Base-by-base conservation (phyloP, 805 yeast species). In the Zygoascus biomembranicola region DNA sequence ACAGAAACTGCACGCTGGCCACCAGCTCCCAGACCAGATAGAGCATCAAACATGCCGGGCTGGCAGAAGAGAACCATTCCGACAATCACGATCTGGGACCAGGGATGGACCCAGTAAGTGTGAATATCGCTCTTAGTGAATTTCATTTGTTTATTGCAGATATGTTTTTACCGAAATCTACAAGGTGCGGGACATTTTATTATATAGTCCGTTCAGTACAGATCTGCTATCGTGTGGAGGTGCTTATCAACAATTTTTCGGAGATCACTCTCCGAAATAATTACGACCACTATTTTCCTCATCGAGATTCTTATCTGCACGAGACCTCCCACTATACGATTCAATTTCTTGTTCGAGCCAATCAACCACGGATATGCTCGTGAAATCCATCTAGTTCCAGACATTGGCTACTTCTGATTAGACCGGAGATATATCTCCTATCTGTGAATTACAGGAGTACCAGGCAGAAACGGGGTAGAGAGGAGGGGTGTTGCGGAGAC, bases 41-140 rank as follows among this genome's bases (percentile, higher is more conserved):
- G 53, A 41, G 65, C 63, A 49, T 65, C 64, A 53, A 57, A 65
- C 66, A 65, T 65, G 16, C 69, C 69, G 4, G 69, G 69, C 32
- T 49, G 55, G 32, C 55, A 50, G 49, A 57, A 57, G 45, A 56
- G 41, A 10, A 57, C 57, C 31, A 54, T 37, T 28, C 59, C 56
- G 18, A 57, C 60, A n/a, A 55, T 43, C 14, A 53, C 44, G 9
- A 50, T 49, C 53, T 57, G 60, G 35, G 55, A 46, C 28, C 32
- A 44, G 9, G 60, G 59, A 35, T 48, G 43, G 11, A 20, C 19
- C 59, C 59, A 57, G 10, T 35, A 35, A 3, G 13, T 35, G 39
- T 35, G 39, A 35, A 10, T 49, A 5, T 19, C 46, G 39, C 39
- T n/a, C 23, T 6, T 41, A 19, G 16, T 52, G 9, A 31, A 26